Conservation (phyloP, 257 asterid species). For the Ajuga chamaepitys region DNA sequence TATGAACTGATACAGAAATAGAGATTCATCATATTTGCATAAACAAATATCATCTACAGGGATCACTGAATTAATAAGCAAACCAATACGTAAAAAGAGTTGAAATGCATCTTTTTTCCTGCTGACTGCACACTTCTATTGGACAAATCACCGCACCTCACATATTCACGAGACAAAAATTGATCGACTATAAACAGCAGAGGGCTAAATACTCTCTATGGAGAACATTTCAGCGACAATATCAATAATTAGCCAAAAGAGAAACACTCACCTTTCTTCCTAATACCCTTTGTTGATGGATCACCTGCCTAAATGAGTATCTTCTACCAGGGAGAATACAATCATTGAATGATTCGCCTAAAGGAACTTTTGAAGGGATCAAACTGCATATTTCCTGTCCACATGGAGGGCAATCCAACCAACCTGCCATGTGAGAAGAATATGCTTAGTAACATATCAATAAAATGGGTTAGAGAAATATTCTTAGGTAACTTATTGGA, state of each 20-base stretch:
- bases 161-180: no score
- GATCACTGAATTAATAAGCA: background rate
- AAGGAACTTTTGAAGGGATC: conserved; percentile 95
- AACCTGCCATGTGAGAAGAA: conserved; percentile 46
- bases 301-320: conserved; percentile 87
- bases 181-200: background rate
- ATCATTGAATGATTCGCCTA: conserved; percentile 78
- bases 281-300: conserved; percentile 69
- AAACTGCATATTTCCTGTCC: conserved; percentile 71
- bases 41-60: background rate
- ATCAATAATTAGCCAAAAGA: background rate
- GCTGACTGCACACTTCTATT: no score
- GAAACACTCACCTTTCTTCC: conserved; percentile 53
- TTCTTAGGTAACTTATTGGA: background rate
- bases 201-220: background rate
- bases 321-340: conserved; percentile 74
- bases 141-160: no score
- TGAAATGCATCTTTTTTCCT: no score
- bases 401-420: conserved; percentile 86
- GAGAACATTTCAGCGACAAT: background rate
- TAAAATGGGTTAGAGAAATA: background rate
- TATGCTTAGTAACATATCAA: background rate
- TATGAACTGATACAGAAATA: background rate
- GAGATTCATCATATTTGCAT: conserved; percentile 1
- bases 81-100: no score